Evolutionary conservation across 2,329 filamentous ascomycete genomes (phyloP), one percentile per base, ranked within the genome.

Genomic region (Aspergillaceae sp.): DNA sequence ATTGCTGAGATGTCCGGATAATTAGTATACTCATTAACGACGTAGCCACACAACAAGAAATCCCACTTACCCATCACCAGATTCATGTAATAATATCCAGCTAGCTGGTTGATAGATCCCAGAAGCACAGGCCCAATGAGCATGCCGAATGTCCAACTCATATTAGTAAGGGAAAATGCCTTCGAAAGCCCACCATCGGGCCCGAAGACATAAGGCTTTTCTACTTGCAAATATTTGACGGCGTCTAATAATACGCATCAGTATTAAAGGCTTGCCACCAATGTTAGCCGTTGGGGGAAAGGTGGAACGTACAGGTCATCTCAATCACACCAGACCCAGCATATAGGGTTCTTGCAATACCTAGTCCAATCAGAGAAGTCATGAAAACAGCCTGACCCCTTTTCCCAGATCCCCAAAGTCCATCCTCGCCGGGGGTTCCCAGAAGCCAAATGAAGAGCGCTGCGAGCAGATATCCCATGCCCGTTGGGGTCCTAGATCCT

Each of bases 81-180:
- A 35, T 45, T 48, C 49, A 56, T 52, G 26, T 42, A 45, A 4
- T 35, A 43, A 42, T 55, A 57, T 7, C 54, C 52, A n/a, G 51
- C 1, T 1, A 4, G 3, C 8, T 49, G 46, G 7, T 27, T 44
- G 8, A 57, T 30, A 9, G 42, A 28, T 7, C 55, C 55, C 1
- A 48, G 48, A 1, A 55, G 1, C 9, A 55, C 40, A 7, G 55
- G 51, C 0, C 54, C 54, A 3, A 57, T 7, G 0, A 51, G 36
- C n/a, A 50, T 41, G 0, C 51, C 54, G 5, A 54, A 30, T 1
- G 47, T 51, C 8, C 47, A 51, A 26, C 42, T 38, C 26, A 54
- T 47, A 7, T 51, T 49, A 5, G 43, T 38, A 43, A 57, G 36
- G n/a, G 55, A 46, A 27, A 49, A 46, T 2, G 47, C 47, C 11